These are phyloP conservation scores for Nannizziopsis arthrosporioides DNA, from an alignment of 2,329 filamentous ascomycete genomes.

Conservation along the genomic window DNA sequence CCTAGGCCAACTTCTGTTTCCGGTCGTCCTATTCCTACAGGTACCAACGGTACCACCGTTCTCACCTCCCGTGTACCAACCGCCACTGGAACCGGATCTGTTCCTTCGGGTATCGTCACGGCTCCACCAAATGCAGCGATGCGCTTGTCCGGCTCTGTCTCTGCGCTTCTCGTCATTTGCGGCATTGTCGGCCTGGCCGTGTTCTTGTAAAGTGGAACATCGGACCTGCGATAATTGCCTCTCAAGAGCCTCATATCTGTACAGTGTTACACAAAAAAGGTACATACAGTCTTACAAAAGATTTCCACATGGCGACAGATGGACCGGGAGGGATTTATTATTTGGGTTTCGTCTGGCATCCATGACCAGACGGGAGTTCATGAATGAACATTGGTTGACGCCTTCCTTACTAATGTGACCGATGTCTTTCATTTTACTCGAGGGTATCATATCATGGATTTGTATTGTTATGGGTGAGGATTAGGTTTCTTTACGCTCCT, in stretches of 20 bases:
- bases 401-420: too few relatives aligned
- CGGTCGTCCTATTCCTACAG: neutral
- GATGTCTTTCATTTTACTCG: too few relatives aligned
- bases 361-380: too few relatives aligned
- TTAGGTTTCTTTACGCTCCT: too few relatives aligned
- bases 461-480: too few relatives aligned
- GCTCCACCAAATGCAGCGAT: slow-evolving; percentile 3
- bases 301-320: too few relatives aligned
- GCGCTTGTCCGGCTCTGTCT: neutral
- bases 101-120: neutral
- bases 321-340: too few relatives aligned
- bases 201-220: neutral
- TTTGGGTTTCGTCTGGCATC: too few relatives aligned
- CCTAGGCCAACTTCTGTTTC: slow-evolving; percentile 14
- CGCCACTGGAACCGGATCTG: neutral
- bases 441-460: too few relatives aligned
- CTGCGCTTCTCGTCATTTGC: slow-evolving; percentile 3
- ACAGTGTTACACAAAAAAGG: neutral
- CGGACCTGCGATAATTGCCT: too few relatives aligned
- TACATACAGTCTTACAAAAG: neutral
- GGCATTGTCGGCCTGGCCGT: neutral
- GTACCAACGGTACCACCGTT: slow-evolving; percentile 1
- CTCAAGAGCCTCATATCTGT: neutral
- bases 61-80: neutral
- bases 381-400: too few relatives aligned